These are phyloP conservation scores for Paraphaeosphaeria sporulosa DNA, from an alignment of 2,329 filamentous ascomycete species.

Conservation along the genomic window DNA sequence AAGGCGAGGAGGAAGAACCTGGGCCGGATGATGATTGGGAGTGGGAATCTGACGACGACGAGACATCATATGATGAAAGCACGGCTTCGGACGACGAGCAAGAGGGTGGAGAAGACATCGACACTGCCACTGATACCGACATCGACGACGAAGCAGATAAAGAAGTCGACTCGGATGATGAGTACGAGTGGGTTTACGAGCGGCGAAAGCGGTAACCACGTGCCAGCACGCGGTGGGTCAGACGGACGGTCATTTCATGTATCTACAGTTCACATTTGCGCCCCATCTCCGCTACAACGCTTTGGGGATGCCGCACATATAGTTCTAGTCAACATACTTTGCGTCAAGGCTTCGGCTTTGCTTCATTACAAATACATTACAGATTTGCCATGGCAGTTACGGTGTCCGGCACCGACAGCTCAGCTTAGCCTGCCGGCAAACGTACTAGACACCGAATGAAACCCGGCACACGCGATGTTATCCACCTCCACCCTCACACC, in stretches of 20 bases:
- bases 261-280: neutral
- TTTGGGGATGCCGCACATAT: neutral
- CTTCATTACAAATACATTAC: neutral
- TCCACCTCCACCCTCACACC: neutral
- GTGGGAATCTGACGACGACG: neutral
- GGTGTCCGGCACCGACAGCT: too few relatives aligned
- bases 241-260: constrained; percentile 7
- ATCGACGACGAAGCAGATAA: neutral
- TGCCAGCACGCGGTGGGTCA: neutral
- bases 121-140: neutral
- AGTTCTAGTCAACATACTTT: neutral
- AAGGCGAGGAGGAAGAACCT: neutral
- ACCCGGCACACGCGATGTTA: too few relatives aligned
- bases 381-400: too few relatives aligned
- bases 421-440: too few relatives aligned
- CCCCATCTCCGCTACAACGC: neutral
- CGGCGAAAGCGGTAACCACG: neutral
- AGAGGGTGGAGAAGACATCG: neutral
- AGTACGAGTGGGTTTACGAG: neutral
- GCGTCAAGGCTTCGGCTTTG: neutral
- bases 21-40: constrained; percentile 2
- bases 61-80: neutral
- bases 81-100: neutral
- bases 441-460: too few relatives aligned
- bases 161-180: neutral